Conservation (phyloP, 225 moss, liverwort and hornwort species). For the Climacium dendroides region DNA sequence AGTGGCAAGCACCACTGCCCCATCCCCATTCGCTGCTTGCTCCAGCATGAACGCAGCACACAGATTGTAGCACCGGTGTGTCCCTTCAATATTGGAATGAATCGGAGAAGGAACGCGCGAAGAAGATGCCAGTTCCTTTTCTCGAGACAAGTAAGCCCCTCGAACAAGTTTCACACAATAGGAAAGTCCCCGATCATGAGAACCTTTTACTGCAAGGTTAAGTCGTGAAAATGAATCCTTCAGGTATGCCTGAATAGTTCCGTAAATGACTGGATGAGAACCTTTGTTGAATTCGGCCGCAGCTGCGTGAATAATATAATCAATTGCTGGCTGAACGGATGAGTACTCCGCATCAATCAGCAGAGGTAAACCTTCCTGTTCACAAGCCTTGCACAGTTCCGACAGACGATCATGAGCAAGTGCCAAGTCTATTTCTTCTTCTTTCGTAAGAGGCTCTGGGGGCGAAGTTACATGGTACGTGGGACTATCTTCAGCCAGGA, state of each 20-base stretch:
- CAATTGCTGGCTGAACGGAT: conserved; percentile 79
- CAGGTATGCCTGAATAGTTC: conserved; percentile 82
- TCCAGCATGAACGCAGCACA: conserved; percentile 74
- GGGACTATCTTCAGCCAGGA: conserved; percentile 62
- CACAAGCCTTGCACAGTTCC: conserved; percentile 51
- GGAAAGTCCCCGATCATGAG: conserved; percentile 47
- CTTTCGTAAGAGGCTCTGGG: conserved; percentile 52
- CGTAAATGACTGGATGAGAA: conserved; percentile 42
- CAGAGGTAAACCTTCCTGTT: conserved; percentile 48
- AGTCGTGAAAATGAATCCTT: conserved; percentile 75
- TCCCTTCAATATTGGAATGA: conserved; percentile 51
- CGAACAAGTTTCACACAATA: conserved; percentile 81
- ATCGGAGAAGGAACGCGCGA: conserved; percentile 55
- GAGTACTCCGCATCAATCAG: conserved; percentile 86
- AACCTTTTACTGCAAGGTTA: conserved; percentile 38
- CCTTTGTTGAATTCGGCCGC: conserved; percentile 60
- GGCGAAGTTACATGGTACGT: conserved; percentile 53
- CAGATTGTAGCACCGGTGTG: conserved; percentile 62
- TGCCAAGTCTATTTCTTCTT: conserved; percentile 55
- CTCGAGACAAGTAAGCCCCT: conserved; percentile 84
- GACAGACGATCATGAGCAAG: conserved; percentile 58
- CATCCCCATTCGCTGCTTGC: conserved; percentile 41
- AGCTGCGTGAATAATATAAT: conserved; percentile 58
- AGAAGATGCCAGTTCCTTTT: conserved; percentile 46
- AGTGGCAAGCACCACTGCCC: conserved; percentile 60